These are phyloP conservation scores for Aspergillus egyptiacus DNA, from an alignment of 495 filamentous ascomycete genomes.

Conservation along the genomic window DNA sequence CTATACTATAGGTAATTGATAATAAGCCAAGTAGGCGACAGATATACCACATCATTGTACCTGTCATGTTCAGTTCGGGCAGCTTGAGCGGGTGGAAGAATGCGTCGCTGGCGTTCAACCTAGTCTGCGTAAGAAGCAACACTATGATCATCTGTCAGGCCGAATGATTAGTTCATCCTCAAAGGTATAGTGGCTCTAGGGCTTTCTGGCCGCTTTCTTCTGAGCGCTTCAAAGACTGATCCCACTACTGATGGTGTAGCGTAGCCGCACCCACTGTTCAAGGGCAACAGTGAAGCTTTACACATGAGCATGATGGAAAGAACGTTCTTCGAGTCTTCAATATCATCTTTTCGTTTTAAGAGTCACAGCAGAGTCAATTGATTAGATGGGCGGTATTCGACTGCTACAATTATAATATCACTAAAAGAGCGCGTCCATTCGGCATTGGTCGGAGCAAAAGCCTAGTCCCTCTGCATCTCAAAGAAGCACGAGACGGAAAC, in stretches of 20 bases:
- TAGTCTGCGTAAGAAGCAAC: no score
- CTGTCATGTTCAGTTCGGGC: not conserved
- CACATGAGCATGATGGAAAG: no score
- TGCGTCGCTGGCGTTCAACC: no score
- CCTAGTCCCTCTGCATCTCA: not conserved
- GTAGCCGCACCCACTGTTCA: no score
- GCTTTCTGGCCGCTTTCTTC: no score
- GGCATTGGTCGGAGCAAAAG: not conserved
- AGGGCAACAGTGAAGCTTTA: no score
- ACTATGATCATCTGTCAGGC: no score
- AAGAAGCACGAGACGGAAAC: not conserved
- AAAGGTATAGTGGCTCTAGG: no score
- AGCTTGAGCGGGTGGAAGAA: no score
- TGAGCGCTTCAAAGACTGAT: no score
- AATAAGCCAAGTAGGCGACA: conserved; percentile 13
- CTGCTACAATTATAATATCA: not conserved
- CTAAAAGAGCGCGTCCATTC: not conserved
- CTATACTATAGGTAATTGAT: conserved; percentile 21
- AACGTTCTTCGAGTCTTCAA: not conserved
- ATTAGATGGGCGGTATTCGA: not conserved
- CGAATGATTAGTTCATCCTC: no score
- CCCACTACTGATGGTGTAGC: no score
- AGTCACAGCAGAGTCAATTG: not conserved
- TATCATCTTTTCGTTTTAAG: not conserved
- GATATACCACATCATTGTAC: conserved; percentile 15